Evolutionary conservation across 1,284 basidiomycete genomes (phyloP).

Genomic region (Rhodotorula sp.): DNA sequence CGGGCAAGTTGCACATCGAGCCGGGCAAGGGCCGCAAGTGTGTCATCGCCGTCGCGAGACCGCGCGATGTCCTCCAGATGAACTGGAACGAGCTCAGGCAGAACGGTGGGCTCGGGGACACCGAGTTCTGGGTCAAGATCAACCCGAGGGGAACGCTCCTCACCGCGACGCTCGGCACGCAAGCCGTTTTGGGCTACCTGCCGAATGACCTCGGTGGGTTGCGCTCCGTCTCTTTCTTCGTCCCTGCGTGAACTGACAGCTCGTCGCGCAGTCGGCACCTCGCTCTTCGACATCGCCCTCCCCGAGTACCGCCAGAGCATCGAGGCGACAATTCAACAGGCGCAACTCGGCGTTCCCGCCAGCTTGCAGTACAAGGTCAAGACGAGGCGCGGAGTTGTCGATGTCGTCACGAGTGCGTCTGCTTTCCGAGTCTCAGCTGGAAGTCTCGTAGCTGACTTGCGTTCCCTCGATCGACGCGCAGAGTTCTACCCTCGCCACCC

Average conservation of each 20-base stretch:
- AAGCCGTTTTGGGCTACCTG: slow-evolving; percentile 24
- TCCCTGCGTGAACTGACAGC: not conserved
- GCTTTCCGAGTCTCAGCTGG: too few relatives aligned
- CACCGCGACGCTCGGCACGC: slow-evolving; percentile 35
- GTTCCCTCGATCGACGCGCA: not conserved
- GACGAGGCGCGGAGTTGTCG: slow-evolving; percentile 14
- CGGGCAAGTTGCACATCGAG: slow-evolving; percentile 79
- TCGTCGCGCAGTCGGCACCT: slow-evolving; percentile 21
- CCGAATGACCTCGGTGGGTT: slow-evolving; percentile 11
- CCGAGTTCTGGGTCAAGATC: slow-evolving; percentile 44
- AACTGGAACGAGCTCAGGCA: slow-evolving; percentile 56
- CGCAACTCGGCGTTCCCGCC: slow-evolving; percentile 23
- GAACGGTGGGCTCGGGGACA: slow-evolving; percentile 43
- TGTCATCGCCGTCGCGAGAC: slow-evolving; percentile 75
- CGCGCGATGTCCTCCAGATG: slow-evolving; percentile 64
- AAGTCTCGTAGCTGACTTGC: not conserved
- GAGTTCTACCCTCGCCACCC: slow-evolving; percentile 38
- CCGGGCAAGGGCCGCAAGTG: slow-evolving; percentile 80
- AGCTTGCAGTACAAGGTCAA: slow-evolving; percentile 33
- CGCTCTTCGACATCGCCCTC: slow-evolving; percentile 21
- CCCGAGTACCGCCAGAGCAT: slow-evolving; percentile 24
- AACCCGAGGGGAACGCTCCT: slow-evolving; percentile 40
- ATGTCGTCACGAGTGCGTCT: slow-evolving; percentile 37
- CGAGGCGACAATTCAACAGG: slow-evolving; percentile 28
- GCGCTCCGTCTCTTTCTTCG: not conserved